Evolutionary conservation across 2,329 filamentous ascomycete species (phyloP).

Genomic region (Cladobotryum mycophilum): DNA sequence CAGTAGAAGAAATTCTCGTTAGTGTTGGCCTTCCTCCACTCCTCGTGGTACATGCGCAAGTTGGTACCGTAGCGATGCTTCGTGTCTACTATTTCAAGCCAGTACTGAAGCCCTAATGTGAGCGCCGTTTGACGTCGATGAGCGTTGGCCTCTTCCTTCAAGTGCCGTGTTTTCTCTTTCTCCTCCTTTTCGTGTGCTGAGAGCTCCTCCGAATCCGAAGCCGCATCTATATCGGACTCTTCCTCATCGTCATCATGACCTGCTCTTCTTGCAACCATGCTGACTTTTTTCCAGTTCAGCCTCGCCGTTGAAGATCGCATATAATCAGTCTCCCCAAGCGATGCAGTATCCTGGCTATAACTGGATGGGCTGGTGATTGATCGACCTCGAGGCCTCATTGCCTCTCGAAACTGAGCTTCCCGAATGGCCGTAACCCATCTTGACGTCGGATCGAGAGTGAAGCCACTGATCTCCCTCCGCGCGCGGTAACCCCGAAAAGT

Average conservation of each 20-base stretch:
- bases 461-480: constrained; percentile 63
- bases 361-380: constrained; percentile 10
- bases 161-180: constrained; percentile 31
- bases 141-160: constrained; percentile 43
- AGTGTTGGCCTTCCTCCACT: constrained; percentile 73
- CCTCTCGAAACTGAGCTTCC: constrained; percentile 49
- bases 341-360: constrained; percentile 8
- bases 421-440: constrained; percentile 64
- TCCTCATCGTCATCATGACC: constrained; percentile 56
- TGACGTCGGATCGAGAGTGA: constrained; percentile 61
- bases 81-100: constrained; percentile 75
- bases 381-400: constrained; percentile 38
- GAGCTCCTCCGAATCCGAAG: constrained; percentile 22
- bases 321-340: constrained; percentile 14
- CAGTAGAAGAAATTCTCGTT: constrained; percentile 92
- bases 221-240: constrained; percentile 34
- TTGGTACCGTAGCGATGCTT: constrained; percentile 88
- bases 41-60: constrained; percentile 70
- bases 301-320: constrained; percentile 39
- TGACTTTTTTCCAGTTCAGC: constrained; percentile 69
- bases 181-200: constrained; percentile 35
- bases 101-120: constrained; percentile 82
- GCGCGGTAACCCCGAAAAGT: constrained; percentile 73
- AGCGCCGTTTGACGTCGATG: constrained; percentile 61
- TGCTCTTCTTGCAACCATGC: constrained; percentile 64